Base-by-base conservation (phyloP, 345 rosid species). In the Linum lewisii region DNA sequence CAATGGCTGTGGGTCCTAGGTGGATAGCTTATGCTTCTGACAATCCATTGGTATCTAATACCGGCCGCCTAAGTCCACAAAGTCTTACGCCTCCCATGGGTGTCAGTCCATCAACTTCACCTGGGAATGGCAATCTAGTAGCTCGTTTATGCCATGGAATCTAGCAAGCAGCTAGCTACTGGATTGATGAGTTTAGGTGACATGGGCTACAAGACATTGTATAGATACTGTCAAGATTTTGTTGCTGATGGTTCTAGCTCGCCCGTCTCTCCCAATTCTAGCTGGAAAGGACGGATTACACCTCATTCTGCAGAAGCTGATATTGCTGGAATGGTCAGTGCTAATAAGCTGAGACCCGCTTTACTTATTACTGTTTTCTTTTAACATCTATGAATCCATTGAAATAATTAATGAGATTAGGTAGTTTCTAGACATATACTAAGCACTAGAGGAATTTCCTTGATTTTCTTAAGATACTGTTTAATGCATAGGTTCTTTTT, bases 71-170 rank as follows among this genome's bases (percentile, higher is more conserved):
- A 63, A 89, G 99, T 75, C 99, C 97, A 38, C 95, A 93, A 72
- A 83, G 86, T 66, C 87, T 93, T 71, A 87, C 94, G 60, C 91
- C 95, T 75, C 77, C 86, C 66, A 89, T 96, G 47, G 90, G 90
- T 26, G 85, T 93, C 57, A 93, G 99, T 70, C 97, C 99, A 60
- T 89, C 99, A 57, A 87, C 97, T 24, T 90, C 99, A 13, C 99
- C 99, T 1, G 77, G 96, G 72, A 76, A 67, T 44, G 92, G 97
- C 42, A 89, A 69, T 69, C 76, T 89, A 71, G 76, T 93, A 83
- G 99, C 97, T 34, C 83, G 92, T 21, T n/a, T 93, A 89, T 77
- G 99, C 99, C 29, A 82, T 93, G 97, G 99, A 89, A 73, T 89
- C 99, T 60, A 82, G 93, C 54, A 92, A 88, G 82, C 93, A 92